Evolutionary conservation across 31 red algal genomes (phyloP), one percentile per base, ranked within the genome.

Genomic region (Odonthalia washingtoniensis): DNA sequence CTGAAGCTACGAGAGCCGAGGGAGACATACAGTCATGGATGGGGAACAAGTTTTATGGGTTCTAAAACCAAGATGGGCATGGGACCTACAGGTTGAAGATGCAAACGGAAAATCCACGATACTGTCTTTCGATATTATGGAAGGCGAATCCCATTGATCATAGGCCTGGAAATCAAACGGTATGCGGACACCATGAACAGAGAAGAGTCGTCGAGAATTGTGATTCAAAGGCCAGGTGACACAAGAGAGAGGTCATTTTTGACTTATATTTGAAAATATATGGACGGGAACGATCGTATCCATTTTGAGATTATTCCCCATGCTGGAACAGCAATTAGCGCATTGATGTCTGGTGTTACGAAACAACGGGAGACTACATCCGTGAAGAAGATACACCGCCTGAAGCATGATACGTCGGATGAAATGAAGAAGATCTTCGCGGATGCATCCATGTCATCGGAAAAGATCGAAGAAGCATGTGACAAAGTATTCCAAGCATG

Each of bases 101-200:
- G 0, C 57, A 45, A 40, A 42, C 32, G 73, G 49, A 45, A 77
- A 79, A 1, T 1, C 45, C 6, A 88, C 85, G 21, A 52, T 72
- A 24, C n/a, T 85, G 17, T 3, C 14, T 1, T 85, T 85, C 3
- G 81, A 85, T 49, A 41, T 85, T 30, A 49, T 85, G 5, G 39
- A 85, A 2, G 81, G 65, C 27, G 40, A 21, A 1, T 85, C 64
- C 81, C 66, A 49, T 32, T 85, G 2, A 85, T 85, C 1, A 46
- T 85, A 4, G 65, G 35, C 12, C 40, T 85, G 12, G 40, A 85
- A 5, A 37, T 40, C 43, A 21, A 14, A 27, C 74, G 43, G 74
- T 34, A 45, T 34, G 9, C 24, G 5, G 21, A n/a, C 12, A 39
- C 43, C 18, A 37, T 12, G 5, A 40, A 45, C 12, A 77, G 14